A percentile compares a stretch with the other conserved stretches of the same genome.
phyloP scores from a whole-genome alignment of 345 rosid genomes.

The Balakata baccata region DNA sequence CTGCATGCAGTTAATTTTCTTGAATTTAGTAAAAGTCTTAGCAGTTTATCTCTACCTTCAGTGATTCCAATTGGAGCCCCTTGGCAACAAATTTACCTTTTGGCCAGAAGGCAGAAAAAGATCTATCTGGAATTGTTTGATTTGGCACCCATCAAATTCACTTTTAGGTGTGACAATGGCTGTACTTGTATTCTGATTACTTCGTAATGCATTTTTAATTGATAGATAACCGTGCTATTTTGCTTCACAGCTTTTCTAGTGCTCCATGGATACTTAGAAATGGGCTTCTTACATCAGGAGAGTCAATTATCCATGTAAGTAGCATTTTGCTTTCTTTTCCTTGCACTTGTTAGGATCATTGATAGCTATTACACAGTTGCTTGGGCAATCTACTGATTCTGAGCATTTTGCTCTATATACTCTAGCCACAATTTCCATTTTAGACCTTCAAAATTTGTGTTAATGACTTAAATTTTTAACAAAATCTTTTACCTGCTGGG shows the following conservation, averaged over 20 bases:
- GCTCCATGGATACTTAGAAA: constrained; percentile 87
- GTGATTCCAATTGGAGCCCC: constrained; percentile 95
- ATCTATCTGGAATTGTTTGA: constrained; percentile 80
- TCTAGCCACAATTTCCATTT: neutral
- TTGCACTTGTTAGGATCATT: neutral
- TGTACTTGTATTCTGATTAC: neutral
- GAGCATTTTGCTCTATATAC: neutral
- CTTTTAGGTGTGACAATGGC: constrained; percentile 52
- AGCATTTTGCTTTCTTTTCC: constrained; percentile 13
- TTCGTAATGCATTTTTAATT: neutral
- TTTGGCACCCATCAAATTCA: constrained; percentile 69
- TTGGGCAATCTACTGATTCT: neutral
- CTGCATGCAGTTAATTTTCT: constrained; percentile 34
- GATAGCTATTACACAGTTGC: neutral
- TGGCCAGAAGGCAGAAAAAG: constrained; percentile 80
- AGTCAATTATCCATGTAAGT: constrained; percentile 85
- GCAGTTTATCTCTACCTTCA: constrained; percentile 48
- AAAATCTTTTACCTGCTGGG: neutral
- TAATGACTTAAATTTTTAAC: neutral
- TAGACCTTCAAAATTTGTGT: neutral
- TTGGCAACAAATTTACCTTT: constrained; percentile 76
- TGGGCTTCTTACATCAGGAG: constrained; percentile 69
- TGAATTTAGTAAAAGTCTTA: constrained; percentile 36
- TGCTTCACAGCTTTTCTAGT: constrained; percentile 76
- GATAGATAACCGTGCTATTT: constrained; percentile 24